Evolutionary conservation across 306 rosid genomes (phyloP), one percentile per base, ranked within the genome.

Genomic region (Cucumis hystrix): DNA sequence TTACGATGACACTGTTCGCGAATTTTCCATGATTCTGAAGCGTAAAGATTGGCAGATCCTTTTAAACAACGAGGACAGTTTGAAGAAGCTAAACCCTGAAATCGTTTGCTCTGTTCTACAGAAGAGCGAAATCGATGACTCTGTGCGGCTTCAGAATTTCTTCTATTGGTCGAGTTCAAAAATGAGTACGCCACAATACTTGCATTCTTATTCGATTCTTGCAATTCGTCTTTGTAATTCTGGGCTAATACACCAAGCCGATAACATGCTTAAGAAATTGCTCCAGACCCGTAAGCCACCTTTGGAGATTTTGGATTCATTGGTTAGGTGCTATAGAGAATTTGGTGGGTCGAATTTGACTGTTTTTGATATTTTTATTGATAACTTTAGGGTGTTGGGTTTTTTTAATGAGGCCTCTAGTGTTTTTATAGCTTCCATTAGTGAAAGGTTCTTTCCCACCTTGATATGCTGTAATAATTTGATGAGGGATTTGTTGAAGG

Each of bases 201-300:
- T 87, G 81, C 66, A 80, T 63, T 66, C 80, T 0, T 83, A 80
- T 17, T 87, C 90, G 58, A 49, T 85, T 84, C 82, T 89, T 65
- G 89, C 78, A 18, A 73, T 89, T 82, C 39, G 63, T 30, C 82
- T 89, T 7, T 89, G 87, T 68, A 85, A 84, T 81, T 87, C 78
- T 10, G 80, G 57, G 43, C 63, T 80, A 1, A 81, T 76, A 49
- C 68, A 70, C 4, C 82, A 51, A n/a, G 88, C 85, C 30, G 40
- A 69, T 75, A 76, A 74, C 15, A 59, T 89, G 28, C 16, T 89
- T 45, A 84, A 66, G 15, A 85, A 82, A 37, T 83, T 87, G 88
- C 63, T 85, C 17, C 20, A 61, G 25, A 85, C 33, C 9, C 72
- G 83, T 51, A 81, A 80, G 65, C 74, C 82, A 20, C 70, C 82